A percentile compares a stretch with the other conserved stretches of the same genome.
Conservation (phyloP, 2,329 filamentous ascomycete species). For the Iodosphaeria phyllophila region DNA sequence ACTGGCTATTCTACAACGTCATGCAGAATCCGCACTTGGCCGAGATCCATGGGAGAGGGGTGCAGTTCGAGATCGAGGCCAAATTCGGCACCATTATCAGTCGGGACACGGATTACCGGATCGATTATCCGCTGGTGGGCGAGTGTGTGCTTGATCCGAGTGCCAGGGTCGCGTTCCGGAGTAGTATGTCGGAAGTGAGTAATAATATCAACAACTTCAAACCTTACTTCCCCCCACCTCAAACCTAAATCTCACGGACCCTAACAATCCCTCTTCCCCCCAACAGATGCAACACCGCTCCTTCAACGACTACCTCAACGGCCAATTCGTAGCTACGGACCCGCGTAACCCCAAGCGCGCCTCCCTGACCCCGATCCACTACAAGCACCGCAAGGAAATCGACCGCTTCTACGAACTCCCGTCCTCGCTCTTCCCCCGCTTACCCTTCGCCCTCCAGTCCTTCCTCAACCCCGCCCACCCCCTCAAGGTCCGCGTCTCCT, state of each 20-base stretch:
- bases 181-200: slow-evolving; percentile 75
- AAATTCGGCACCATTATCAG: slow-evolving; percentile 75
- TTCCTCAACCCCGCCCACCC: slow-evolving; percentile 37
- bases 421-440: slow-evolving; percentile 31
- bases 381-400: slow-evolving; percentile 64
- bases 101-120: slow-evolving; percentile 49
- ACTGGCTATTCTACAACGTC: slow-evolving; percentile 61
- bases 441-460: slow-evolving; percentile 45
- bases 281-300: slow-evolving; percentile 64
- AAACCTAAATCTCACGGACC: background rate
- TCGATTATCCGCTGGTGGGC: slow-evolving; percentile 46
- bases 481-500: slow-evolving; percentile 54
- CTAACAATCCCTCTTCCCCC: slow-evolving; percentile 1
- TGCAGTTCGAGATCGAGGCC: slow-evolving; percentile 82
- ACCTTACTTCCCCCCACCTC: slow-evolving; percentile 1
- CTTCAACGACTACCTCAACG: slow-evolving; percentile 75
- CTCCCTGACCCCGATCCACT: slow-evolving; percentile 47
- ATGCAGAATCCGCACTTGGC: slow-evolving; percentile 46
- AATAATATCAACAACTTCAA: background rate
- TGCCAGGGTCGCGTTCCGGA: slow-evolving; percentile 52
- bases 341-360: slow-evolving; percentile 30
- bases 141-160: slow-evolving; percentile 50
- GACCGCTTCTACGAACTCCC: slow-evolving; percentile 74
- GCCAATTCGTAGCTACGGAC: slow-evolving; percentile 38
- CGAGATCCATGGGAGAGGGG: slow-evolving; percentile 42